These are phyloP conservation scores for Corchorus olitorius DNA, from an alignment of 345 rosid species.

Conservation along the genomic window DNA sequence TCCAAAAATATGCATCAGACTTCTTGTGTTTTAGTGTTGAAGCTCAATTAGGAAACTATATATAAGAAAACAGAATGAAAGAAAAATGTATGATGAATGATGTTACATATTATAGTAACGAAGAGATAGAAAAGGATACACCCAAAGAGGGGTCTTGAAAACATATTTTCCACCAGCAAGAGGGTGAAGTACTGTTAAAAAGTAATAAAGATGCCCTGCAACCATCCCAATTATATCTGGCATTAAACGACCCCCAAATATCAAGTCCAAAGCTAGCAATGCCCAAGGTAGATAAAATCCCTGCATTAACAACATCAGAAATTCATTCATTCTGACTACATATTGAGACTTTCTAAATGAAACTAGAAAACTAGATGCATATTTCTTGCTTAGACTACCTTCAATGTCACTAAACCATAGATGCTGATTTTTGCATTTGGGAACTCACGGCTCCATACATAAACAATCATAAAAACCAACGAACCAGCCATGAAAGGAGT, in stretches of 20 bases:
- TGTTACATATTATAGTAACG: not conserved
- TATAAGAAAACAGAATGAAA: no score
- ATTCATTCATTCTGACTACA: not conserved
- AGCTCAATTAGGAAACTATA: no score
- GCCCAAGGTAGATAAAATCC: conserved; percentile 78
- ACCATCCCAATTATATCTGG: conserved; percentile 68
- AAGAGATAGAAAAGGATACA: conserved; percentile 49
- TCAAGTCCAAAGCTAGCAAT: conserved; percentile 57
- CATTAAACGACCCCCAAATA: conserved; percentile 52
- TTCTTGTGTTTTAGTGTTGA: no score
- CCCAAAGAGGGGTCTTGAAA: conserved; percentile 64
- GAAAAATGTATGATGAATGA: conserved; percentile 17
- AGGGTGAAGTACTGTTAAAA: conserved; percentile 68
- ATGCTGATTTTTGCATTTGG: conserved; percentile 56
- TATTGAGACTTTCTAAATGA: not conserved
- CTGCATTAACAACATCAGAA: conserved; percentile 22
- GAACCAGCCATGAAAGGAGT: conserved; percentile 55
- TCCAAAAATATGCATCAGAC: not conserved
- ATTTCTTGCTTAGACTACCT: conserved; percentile 27
- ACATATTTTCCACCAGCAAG: conserved; percentile 55
- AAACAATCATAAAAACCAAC: conserved; percentile 61
- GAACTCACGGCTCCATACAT: conserved; percentile 60
- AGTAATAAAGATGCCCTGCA: conserved; percentile 63
- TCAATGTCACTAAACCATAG: conserved; percentile 56
- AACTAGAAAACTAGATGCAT: not conserved